Base-by-base conservation (phyloP, 306 rosid species). In the Cucurbita ficifolia region DNA sequence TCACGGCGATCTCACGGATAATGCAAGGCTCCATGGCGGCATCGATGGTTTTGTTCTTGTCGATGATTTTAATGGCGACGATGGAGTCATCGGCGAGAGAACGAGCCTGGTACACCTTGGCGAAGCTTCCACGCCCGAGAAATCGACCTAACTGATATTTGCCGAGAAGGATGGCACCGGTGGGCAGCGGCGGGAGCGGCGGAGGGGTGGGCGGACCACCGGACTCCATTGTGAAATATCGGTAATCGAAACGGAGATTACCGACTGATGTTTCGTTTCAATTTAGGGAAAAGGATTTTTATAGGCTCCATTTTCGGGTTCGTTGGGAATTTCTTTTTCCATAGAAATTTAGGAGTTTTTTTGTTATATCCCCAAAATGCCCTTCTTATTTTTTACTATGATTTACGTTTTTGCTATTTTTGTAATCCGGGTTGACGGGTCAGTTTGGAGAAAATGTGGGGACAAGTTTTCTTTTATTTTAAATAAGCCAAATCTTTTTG, bases 111-210 rank as follows among this genome's bases (percentile, higher is more conserved):
- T 84, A 87, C 46, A 93, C 98, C 78, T 90, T 93, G 0, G 97
- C 98, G 77, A 93, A 93, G 83, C 87, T 90, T n/a, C 98, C 98
- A 1, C 92, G 86, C 13, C 98, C 98, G 10, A 93, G 77, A 0
- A 90, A 49, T 1, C 85, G 85, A 1, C 82, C 84, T 13, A 93
- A 10, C 7, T 83, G 85, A 78, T 93, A 93, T 72, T 89, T 90
- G 0, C 97, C 97, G 0, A 88, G 92, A 13, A 93, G 82, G 7
- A 54, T 76, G 33, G 79, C 2, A 42, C 70, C 70, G 36, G 79
- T 18, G n/a, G 85, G 71, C 13, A 76, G 76, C 0, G 65, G 83
- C 0, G 82, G 77, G 14, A 49, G 74, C 0, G 81, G 71, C 0
- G 81, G 79, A 1, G 76, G 51, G 1, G 79, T 80, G 6, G 75